phyloP scores from a whole-genome alignment of 1,139 yeast species.

The Yamadazyma atmosphaerica region DNA sequence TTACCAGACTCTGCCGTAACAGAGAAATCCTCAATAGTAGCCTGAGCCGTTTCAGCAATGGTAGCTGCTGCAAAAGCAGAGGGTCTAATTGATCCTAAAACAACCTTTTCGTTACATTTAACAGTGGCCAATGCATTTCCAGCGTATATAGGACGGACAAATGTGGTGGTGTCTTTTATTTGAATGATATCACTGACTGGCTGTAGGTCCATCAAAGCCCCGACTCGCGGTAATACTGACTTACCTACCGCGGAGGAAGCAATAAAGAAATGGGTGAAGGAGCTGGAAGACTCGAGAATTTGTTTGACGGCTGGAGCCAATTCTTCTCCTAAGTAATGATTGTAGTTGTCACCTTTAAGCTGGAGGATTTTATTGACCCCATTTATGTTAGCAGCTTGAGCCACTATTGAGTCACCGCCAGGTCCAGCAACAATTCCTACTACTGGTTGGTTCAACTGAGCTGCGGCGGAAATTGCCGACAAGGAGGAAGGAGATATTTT shows the following conservation, averaged over 20 bases:
- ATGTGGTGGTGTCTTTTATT: slow-evolving; percentile 67
- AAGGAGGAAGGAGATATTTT: slow-evolving; percentile 65
- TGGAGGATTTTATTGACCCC: slow-evolving; percentile 50
- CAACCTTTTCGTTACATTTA: slow-evolving; percentile 61
- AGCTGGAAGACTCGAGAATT: slow-evolving; percentile 35
- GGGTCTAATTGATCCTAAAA: slow-evolving; percentile 75
- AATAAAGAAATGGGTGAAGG: slow-evolving; percentile 69
- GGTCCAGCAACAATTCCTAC: slow-evolving; percentile 64
- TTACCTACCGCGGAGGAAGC: slow-evolving; percentile 89
- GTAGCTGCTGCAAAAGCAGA: slow-evolving; percentile 76
- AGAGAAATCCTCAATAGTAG: slow-evolving; percentile 53
- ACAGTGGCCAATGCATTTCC: slow-evolving; percentile 92
- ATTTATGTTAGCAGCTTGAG: slow-evolving; percentile 37
- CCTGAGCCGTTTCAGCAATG: slow-evolving; percentile 33
- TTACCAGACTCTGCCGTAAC: slow-evolving; percentile 32
- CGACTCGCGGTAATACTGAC: slow-evolving; percentile 81
- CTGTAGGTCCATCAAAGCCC: slow-evolving; percentile 82
- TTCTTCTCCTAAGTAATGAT: slow-evolving; percentile 65
- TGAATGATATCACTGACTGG: slow-evolving; percentile 81
- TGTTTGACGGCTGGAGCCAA: slow-evolving; percentile 58
- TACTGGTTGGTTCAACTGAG: slow-evolving; percentile 60
- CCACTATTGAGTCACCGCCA: slow-evolving; percentile 41
- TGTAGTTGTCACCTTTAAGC: slow-evolving; percentile 49
- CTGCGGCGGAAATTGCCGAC: slow-evolving; percentile 67
- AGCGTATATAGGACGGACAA: slow-evolving; percentile 92